Evolutionary conservation across 2,329 filamentous ascomycete species (phyloP), one percentile per base, ranked within the genome.

Genomic region (Colletotrichum sp.): DNA sequence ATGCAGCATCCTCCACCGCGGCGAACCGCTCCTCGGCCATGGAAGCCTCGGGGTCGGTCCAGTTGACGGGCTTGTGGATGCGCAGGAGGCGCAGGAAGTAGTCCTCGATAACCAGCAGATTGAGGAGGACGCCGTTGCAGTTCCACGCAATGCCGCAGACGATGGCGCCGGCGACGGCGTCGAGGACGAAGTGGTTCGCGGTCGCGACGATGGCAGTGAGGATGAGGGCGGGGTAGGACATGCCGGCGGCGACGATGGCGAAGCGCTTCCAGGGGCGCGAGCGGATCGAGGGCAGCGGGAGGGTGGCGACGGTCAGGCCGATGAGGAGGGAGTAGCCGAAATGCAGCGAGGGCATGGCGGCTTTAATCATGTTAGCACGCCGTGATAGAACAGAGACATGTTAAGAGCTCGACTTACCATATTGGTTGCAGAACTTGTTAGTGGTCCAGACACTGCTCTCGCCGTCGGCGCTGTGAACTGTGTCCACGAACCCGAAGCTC

Each of bases 301-400:
- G 89, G 1, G 90, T 91, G 78, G 91, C 90, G 73, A 95, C 88
- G 6, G 93, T 95, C 15, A 95, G 84, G 9, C 93, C 93, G 80
- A 95, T 92, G 79, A 95, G 89, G 34, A 95, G 89, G 5, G 92
- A 93, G 84, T 95, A 95, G 5, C 93, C 93, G 80, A 95, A 95
- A 82, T 95, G 93, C 18, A 95, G 87, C 0, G 92, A 94, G 1
- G 93, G 93, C 93, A 95, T 95, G 9, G 93, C 93, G 70, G 92
- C 91, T 92, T 61, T 3, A 10, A 13, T 30, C n/a, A 10, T 28
- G 71, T 81, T 61, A 81, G 72, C 24, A 36, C 0, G 0, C 1
- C 2, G 8, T 8, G 21, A 13, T 8, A 28, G 15, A 16, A 26
- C 4, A 21, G 8, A 8, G 0, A 2, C 1, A 12, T 15, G 5